Evolutionary conservation across 257 asterid species (phyloP).

Genomic region (Vinca minor): DNA sequence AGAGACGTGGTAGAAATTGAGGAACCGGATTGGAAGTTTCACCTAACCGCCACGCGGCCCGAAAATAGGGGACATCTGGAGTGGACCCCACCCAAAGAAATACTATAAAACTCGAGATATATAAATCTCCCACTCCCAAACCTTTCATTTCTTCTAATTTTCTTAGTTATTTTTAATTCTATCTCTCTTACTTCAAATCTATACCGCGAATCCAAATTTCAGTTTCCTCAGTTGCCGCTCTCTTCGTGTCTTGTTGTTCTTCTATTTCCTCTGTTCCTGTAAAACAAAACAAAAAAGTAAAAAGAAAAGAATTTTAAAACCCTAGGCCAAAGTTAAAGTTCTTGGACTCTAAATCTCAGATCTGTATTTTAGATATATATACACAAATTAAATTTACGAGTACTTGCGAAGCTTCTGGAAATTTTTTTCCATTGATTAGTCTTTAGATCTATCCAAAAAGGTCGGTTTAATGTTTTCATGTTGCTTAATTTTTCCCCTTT

Average conservation of each 20-base stretch:
- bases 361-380: conserved; percentile 28
- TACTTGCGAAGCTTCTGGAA: neutral
- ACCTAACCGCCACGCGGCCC: conserved; percentile 32
- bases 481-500: neutral
- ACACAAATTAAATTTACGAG: neutral
- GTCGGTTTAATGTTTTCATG: conserved; percentile 15
- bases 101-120: conserved; percentile 17
- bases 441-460: conserved; percentile 43
- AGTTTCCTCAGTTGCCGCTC: conserved; percentile 55
- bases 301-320: conserved; percentile 26
- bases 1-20: too few species aligned
- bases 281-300: too few species aligned
- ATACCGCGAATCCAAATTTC: conserved; percentile 52
- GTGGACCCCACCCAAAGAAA: conserved; percentile 29
- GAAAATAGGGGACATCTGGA: conserved; percentile 26
- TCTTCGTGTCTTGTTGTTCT: conserved; percentile 20
- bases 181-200: conserved; percentile 12
- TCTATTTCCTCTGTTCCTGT: conserved; percentile 13
- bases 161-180: neutral
- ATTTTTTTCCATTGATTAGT: neutral
- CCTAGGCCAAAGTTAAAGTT: conserved; percentile 31
- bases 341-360: conserved; percentile 34
- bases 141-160: too few species aligned
- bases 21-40: too few species aligned
- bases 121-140: conserved; percentile 14